These are phyloP conservation scores for Emericellopsis terricola DNA, from an alignment of 495 filamentous ascomycete genomes.

Conservation along the genomic window DNA sequence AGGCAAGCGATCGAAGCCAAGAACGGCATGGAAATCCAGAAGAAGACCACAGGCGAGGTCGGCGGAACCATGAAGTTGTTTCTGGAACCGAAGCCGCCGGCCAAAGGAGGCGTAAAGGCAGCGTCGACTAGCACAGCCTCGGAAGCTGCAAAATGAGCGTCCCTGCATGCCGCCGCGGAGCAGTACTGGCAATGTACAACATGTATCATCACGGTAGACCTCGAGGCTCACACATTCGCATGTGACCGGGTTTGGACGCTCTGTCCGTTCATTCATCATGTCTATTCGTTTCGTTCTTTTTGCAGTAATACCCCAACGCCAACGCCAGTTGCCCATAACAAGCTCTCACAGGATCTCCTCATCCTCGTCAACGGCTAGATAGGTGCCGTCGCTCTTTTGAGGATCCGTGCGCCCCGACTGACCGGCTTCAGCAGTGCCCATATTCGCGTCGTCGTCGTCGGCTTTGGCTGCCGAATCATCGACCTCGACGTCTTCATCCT, in stretches of 20 bases:
- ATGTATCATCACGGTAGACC: too few relatives aligned
- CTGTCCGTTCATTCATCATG: neutral
- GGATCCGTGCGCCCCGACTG: neutral
- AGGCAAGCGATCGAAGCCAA: conserved; percentile 10
- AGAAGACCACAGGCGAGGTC: conserved; percentile 19
- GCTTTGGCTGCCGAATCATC: neutral
- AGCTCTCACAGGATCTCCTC: conserved; percentile 2
- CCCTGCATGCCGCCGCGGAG: too few relatives aligned
- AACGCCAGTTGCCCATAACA: neutral
- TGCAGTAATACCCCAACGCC: neutral
- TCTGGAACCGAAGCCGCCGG: conserved; percentile 13
- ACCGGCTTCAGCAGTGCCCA: conserved; percentile 20
- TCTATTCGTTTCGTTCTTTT: neutral
- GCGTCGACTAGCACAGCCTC: too few relatives aligned
- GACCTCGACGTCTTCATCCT: neutral
- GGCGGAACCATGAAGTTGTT: conserved; percentile 13
- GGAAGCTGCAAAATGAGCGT: too few relatives aligned
- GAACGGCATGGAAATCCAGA: conserved; percentile 19
- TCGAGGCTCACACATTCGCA: too few relatives aligned
- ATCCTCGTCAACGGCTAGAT: conserved; percentile 1
- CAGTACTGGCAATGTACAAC: too few relatives aligned
- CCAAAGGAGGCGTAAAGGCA: too few relatives aligned
- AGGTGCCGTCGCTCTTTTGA: too few relatives aligned
- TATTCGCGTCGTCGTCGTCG: conserved; percentile 7
- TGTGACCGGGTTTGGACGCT: too few relatives aligned